Conservation (phyloP, 139 green algal genomes). For the Coccomyxa sp. region DNA sequence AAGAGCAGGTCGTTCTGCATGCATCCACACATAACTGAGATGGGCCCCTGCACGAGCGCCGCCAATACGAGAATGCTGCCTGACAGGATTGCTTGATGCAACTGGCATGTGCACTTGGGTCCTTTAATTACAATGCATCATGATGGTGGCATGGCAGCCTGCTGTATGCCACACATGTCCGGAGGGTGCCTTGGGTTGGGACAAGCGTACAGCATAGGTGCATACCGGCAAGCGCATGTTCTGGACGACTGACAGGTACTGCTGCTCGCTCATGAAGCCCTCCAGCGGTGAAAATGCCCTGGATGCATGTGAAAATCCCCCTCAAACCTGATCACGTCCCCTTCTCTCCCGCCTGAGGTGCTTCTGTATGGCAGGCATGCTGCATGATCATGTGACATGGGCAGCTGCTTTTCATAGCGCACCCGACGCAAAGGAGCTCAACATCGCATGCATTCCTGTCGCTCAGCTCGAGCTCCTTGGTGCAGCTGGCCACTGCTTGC, state of each 20-base stretch:
- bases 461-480: constrained; percentile 69
- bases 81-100: too few species aligned
- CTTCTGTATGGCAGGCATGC: too few species aligned
- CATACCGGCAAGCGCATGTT: constrained; percentile 62
- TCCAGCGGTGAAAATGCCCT: constrained; percentile 82
- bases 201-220: background rate
- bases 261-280: constrained; percentile 82
- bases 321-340: too few species aligned
- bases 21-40: background rate
- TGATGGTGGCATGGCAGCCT: too few species aligned
- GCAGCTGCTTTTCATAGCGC: background rate
- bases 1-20: constrained; percentile 65
- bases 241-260: constrained; percentile 74
- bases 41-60: background rate
- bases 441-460: constrained; percentile 90
- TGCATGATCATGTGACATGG: too few species aligned
- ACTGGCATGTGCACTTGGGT: too few species aligned
- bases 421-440: constrained; percentile 83
- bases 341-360: too few species aligned
- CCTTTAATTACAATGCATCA: too few species aligned
- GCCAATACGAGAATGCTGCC: too few species aligned
- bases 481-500: constrained; percentile 45
- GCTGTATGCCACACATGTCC: too few species aligned
- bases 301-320: constrained; percentile 7
- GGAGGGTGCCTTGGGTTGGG: background rate